A percentile compares a stretch with the other conserved stretches of the same genome.
Evolutionary conservation across 306 rosid genomes (phyloP).

Genomic region (Rubus idaeus): DNA sequence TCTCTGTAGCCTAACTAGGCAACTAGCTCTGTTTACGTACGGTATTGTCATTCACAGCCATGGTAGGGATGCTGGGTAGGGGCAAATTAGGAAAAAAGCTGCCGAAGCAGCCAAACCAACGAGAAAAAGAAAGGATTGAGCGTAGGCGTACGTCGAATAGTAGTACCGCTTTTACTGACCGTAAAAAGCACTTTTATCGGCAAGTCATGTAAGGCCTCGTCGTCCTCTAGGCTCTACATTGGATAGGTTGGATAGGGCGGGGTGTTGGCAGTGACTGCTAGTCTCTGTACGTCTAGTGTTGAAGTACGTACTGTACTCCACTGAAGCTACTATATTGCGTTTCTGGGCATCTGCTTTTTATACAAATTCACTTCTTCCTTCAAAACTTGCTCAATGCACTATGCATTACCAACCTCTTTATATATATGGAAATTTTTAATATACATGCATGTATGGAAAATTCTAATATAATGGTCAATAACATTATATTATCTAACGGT

Average conservation of each 20-base stretch:
- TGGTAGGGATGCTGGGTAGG: not conserved
- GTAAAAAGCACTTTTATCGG: not conserved
- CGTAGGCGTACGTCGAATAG: not conserved
- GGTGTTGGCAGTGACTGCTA: no score
- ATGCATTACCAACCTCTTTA: no score
- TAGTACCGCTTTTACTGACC: not conserved
- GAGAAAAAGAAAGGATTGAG: not conserved
- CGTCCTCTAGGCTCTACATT: constrained; percentile 10
- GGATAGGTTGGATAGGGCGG: not conserved
- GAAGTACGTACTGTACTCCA: no score
- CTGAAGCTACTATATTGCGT: no score
- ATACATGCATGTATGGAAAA: no score
- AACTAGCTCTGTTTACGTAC: not conserved
- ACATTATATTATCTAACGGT: no score
- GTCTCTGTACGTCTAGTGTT: no score
- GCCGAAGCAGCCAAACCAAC: not conserved
- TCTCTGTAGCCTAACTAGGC: not conserved
- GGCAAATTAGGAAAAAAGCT: not conserved
- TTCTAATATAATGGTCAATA: no score
- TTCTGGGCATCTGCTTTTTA: no score
- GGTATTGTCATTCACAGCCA: not conserved
- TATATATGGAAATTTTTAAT: no score
- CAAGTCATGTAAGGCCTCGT: constrained; percentile 1
- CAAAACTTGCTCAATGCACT: no score
- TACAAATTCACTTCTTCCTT: no score